phyloP scores from a whole-genome alignment of 2,329 filamentous ascomycete species.

The Knoxdaviesia proteae region DNA sequence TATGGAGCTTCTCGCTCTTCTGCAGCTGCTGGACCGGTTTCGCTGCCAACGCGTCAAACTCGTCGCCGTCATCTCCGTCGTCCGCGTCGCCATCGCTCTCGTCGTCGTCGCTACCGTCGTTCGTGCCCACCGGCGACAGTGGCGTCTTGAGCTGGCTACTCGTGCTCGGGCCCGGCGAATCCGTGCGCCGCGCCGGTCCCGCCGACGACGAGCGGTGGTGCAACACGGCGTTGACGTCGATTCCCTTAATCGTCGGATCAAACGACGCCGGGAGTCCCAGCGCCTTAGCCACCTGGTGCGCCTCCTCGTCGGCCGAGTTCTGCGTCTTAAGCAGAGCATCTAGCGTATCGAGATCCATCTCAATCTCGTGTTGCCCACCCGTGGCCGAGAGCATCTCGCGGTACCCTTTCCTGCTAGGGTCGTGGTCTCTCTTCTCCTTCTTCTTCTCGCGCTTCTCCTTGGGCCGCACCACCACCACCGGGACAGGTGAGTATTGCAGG shows the following conservation, averaged over 20 bases:
- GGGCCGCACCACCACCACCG: constrained; percentile 78
- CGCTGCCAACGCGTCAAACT: constrained; percentile 18
- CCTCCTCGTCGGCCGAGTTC: constrained; percentile 39
- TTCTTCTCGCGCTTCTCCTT: constrained; percentile 77
- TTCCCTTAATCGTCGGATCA: constrained; percentile 41
- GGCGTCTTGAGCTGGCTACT: neutral
- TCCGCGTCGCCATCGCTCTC: constrained; percentile 17
- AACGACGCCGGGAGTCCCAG: constrained; percentile 40
- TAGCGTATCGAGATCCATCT: constrained; percentile 28
- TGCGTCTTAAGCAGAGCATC: constrained; percentile 31
- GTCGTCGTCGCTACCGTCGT: constrained; percentile 17
- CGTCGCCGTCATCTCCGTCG: constrained; percentile 18
- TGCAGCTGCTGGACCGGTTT: constrained; percentile 23
- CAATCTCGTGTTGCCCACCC: constrained; percentile 34
- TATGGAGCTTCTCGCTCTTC: constrained; percentile 30
- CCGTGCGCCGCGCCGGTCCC: too few species aligned
- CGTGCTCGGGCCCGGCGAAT: neutral
- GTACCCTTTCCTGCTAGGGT: constrained; percentile 58
- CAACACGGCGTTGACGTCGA: constrained; percentile 14
- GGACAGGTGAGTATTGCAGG: constrained; percentile 78
- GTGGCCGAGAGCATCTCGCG: constrained; percentile 52
- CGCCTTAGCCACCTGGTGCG: constrained; percentile 41
- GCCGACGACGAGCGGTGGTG: constrained; percentile 5
- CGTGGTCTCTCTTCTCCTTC: constrained; percentile 63
- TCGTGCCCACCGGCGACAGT: neutral